Conservation (phyloP, 768 basidiomycete species). For the Suillus lakei region DNA sequence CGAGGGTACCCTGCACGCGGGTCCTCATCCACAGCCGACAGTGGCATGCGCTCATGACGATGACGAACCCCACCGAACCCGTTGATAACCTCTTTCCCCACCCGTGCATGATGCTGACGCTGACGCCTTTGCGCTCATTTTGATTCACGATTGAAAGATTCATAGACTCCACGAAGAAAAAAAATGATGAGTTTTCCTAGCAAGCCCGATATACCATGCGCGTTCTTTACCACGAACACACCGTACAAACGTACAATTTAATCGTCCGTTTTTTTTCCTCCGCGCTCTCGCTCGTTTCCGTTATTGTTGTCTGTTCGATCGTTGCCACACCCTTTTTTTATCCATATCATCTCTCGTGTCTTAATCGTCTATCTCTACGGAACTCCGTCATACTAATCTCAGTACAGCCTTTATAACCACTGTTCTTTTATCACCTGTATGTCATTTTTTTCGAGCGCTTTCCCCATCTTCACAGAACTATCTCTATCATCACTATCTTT, state of each 20-base stretch:
- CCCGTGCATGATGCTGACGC: constrained; percentile 9
- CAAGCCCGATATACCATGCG: constrained; percentile 4
- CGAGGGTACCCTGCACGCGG: constrained; percentile 17
- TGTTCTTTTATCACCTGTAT: constrained; percentile 15
- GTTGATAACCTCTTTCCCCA: constrained; percentile 27
- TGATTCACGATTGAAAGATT: constrained; percentile 26
- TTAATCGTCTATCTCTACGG: constrained; percentile 16
- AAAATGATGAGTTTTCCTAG: constrained; percentile 24
- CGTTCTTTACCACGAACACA: constrained; percentile 15
- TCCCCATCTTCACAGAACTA: constrained; percentile 11
- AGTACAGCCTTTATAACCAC: constrained; percentile 19
- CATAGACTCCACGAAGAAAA: constrained; percentile 29
- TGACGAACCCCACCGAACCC: constrained; percentile 17
- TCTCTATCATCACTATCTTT: constrained; percentile 9
- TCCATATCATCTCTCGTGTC: constrained; percentile 3
- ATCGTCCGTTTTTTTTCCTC: constrained; percentile 15
- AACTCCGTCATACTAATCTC: constrained; percentile 20
- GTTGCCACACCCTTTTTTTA: constrained; percentile 7
- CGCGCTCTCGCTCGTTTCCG: constrained; percentile 20
- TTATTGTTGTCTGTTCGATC: constrained; percentile 25
- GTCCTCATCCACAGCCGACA: constrained; percentile 19
- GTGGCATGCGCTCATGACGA: constrained; percentile 24
- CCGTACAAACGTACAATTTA: constrained; percentile 26
- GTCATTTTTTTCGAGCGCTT: constrained; percentile 11
- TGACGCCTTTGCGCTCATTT: constrained; percentile 6